These are phyloP conservation scores for Russula virescens DNA, from an alignment of 768 basidiomycete species.

Conservation along the genomic window DNA sequence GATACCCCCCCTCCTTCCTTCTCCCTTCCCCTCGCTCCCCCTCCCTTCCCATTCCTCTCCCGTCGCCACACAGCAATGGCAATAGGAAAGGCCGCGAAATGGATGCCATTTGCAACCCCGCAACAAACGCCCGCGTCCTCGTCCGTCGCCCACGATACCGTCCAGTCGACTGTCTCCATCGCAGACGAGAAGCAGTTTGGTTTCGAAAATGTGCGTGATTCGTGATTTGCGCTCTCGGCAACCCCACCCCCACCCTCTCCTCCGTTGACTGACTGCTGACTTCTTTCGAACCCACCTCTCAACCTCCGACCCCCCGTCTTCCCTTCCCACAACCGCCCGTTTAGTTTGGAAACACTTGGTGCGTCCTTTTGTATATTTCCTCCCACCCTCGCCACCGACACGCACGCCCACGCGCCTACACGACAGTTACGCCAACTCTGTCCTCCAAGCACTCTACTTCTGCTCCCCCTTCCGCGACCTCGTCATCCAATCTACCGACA, in stretches of 20 bases:
- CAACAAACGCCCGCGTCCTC: constrained; percentile 16
- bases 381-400: background rate
- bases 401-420: background rate
- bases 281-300: too few species aligned
- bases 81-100: constrained; percentile 23
- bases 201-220: constrained; percentile 92
- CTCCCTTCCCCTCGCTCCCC: too few species aligned
- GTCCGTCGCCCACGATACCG: background rate
- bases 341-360: constrained; percentile 98
- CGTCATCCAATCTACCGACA: constrained; percentile 62
- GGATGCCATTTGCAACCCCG: constrained; percentile 21
- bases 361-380: constrained; percentile 22
- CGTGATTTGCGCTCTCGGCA: constrained; percentile 22
- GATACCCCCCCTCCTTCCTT: background rate
- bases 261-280: too few species aligned
- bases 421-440: constrained; percentile 94
- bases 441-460: constrained; percentile 94
- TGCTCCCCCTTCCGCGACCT: constrained; percentile 91
- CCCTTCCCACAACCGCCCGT: background rate
- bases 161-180: constrained; percentile 34
- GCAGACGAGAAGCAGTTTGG: constrained; percentile 88
- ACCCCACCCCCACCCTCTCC: background rate
- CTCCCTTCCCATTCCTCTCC: too few species aligned
- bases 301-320: constrained; percentile 4
- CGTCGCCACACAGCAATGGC: constrained; percentile 15